Evolutionary conservation across 2,329 filamentous ascomycete species (phyloP).

Genomic region (Trichoderma polysporum): DNA sequence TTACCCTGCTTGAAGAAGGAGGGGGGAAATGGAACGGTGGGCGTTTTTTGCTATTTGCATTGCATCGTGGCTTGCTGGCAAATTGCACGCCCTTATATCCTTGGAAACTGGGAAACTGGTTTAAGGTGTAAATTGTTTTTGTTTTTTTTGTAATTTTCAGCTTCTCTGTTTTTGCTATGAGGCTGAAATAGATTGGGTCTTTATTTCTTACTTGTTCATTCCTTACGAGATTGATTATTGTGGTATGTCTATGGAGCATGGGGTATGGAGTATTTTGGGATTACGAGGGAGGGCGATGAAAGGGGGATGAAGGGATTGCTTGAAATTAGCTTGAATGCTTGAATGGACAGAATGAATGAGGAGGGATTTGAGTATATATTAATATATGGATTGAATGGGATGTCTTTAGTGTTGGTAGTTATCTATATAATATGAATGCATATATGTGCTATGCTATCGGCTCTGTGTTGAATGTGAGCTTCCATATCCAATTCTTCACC

Average conservation of each 20-base stretch:
- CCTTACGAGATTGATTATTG: neutral
- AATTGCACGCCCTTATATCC: conserved; percentile 2
- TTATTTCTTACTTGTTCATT: neutral
- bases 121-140: too few relatives aligned
- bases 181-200: conserved; percentile 5
- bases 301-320: too few relatives aligned
- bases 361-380: neutral
- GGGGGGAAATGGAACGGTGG: neutral
- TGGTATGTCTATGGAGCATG: too few relatives aligned
- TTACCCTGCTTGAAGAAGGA: neutral
- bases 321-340: too few relatives aligned
- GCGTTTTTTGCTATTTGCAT: conserved; percentile 1
- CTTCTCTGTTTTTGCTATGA: neutral
- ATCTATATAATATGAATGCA: neutral
- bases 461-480: too few relatives aligned
- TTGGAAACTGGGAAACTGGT: neutral
- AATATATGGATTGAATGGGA: neutral
- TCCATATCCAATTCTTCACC: too few relatives aligned
- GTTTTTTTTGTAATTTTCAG: neutral
- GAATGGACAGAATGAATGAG: neutral
- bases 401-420: neutral
- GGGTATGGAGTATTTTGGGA: too few relatives aligned
- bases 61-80: conserved; percentile 3
- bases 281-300: too few relatives aligned
- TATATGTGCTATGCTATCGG: neutral